Evolutionary conservation across 805 yeast genomes (phyloP).

Genomic region (Torulaspora delbrueckii): DNA sequence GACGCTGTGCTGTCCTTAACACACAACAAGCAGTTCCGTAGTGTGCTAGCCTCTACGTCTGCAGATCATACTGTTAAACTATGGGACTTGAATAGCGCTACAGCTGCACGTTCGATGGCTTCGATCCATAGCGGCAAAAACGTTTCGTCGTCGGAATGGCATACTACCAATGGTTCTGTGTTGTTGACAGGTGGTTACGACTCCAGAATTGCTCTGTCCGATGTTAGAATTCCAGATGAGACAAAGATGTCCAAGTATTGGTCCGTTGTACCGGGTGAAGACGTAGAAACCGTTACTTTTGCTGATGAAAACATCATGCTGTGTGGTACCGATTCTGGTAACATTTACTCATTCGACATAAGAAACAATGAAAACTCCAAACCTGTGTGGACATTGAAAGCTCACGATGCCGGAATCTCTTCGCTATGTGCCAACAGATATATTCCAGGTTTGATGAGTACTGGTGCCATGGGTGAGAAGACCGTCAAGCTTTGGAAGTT

Average conservation of each 20-base stretch:
- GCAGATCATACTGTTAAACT: slow-evolving; percentile 92
- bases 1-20: slow-evolving; percentile 89
- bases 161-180: slow-evolving; percentile 57
- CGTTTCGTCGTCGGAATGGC: slow-evolving; percentile 88
- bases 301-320: slow-evolving; percentile 53
- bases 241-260: slow-evolving; percentile 57
- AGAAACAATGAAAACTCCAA: slow-evolving; percentile 50
- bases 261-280: slow-evolving; percentile 63
- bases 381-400: slow-evolving; percentile 93
- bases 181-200: slow-evolving; percentile 93
- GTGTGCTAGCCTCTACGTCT: slow-evolving; percentile 86
- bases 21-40: slow-evolving; percentile 75
- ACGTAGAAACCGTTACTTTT: slow-evolving; percentile 81
- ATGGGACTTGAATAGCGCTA: slow-evolving; percentile 80
- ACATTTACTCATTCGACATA: slow-evolving; percentile 82
- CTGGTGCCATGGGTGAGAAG: slow-evolving; percentile 91
- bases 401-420: slow-evolving; percentile 93
- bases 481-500: slow-evolving; percentile 83
- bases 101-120: slow-evolving; percentile 70
- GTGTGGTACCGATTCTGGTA: slow-evolving; percentile 91
- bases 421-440: slow-evolving; percentile 64
- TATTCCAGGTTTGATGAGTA: slow-evolving; percentile 68
- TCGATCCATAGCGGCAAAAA: slow-evolving; percentile 68
- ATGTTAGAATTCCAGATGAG: slow-evolving; percentile 71
- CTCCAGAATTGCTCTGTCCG: slow-evolving; percentile 71